Conservation (phyloP, 2,329 filamentous ascomycete genomes). For the Clonostachys sp. region DNA sequence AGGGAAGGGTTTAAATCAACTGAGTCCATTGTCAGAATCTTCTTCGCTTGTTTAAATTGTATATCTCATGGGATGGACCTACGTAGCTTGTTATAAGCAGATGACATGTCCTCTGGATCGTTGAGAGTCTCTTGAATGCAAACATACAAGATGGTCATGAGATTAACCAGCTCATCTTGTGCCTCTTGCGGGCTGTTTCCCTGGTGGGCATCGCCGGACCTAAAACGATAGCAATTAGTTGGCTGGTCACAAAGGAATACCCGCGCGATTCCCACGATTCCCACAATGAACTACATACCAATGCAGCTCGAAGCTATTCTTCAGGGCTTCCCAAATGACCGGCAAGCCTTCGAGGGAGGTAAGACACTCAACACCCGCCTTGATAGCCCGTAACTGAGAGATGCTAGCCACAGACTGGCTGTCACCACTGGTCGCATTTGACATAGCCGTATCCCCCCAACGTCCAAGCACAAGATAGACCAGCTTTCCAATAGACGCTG, state of each 20-base stretch:
- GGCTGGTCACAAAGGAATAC: not conserved
- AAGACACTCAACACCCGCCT: slow-evolving; percentile 45
- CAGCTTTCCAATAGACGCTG: slow-evolving; percentile 50
- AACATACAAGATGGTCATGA: slow-evolving; percentile 61
- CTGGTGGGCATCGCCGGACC: slow-evolving; percentile 41
- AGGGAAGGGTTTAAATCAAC: slow-evolving; percentile 61
- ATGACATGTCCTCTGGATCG: slow-evolving; percentile 41
- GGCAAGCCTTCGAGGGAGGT: slow-evolving; percentile 44
- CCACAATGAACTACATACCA: slow-evolving; percentile 31
- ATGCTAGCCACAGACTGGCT: slow-evolving; percentile 45
- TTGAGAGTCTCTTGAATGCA: slow-evolving; percentile 52
- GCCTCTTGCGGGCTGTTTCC: slow-evolving; percentile 39
- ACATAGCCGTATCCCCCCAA: slow-evolving; percentile 65
- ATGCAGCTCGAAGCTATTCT: slow-evolving; percentile 43
- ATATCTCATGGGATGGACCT: slow-evolving; percentile 18
- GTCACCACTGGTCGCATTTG: slow-evolving; percentile 30
- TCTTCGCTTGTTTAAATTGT: not conserved
- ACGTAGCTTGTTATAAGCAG: slow-evolving; percentile 45
- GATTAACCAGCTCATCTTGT: slow-evolving; percentile 56
- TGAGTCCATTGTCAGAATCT: slow-evolving; percentile 17
- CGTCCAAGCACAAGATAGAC: slow-evolving; percentile 62
- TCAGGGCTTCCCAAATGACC: slow-evolving; percentile 46
- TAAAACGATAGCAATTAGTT: slow-evolving; percentile 23
- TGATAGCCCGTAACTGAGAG: slow-evolving; percentile 57
- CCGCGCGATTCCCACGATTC: not conserved